phyloP scores from a whole-genome alignment of 1,284 basidiomycete species.

The Tylopilus sp. region DNA sequence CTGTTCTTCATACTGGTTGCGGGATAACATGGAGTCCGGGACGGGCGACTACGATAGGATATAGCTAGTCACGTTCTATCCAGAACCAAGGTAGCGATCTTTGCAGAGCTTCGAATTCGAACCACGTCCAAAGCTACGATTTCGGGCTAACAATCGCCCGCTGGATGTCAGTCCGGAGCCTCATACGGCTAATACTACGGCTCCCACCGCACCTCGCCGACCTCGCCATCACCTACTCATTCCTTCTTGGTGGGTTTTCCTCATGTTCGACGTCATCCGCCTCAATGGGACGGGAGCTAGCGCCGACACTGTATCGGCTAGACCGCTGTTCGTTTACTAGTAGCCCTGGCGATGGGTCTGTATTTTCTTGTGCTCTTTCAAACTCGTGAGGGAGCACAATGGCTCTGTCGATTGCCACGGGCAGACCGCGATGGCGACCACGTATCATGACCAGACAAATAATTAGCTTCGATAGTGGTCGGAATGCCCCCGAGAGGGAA shows the following conservation, averaged over 20 bases:
- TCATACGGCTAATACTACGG: background rate
- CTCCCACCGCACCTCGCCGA: background rate
- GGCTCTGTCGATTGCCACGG: slow-evolving; percentile 85
- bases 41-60: too few species aligned
- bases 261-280: background rate
- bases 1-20: too few species aligned
- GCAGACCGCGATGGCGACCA: slow-evolving; percentile 85
- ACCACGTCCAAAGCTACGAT: background rate
- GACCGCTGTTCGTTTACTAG: slow-evolving; percentile 15
- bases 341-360: background rate
- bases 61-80: background rate
- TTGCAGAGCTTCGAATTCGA: background rate
- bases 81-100: too few species aligned
- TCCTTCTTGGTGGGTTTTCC: background rate
- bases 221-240: background rate
- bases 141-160: background rate
- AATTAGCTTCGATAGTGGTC: slow-evolving; percentile 82
- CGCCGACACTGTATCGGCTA: slow-evolving; percentile 1
- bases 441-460: slow-evolving; percentile 86
- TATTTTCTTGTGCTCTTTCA: slow-evolving; percentile 19
- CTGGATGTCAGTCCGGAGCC: background rate
- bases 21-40: too few species aligned
- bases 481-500: slow-evolving; percentile 76
- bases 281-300: background rate
- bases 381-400: slow-evolving; percentile 69